Percentiles rank a stretch among this genome's conserved stretches.
Evolutionary conservation across 768 basidiomycete species (phyloP).

Genomic region (Boletus insuetus): DNA sequence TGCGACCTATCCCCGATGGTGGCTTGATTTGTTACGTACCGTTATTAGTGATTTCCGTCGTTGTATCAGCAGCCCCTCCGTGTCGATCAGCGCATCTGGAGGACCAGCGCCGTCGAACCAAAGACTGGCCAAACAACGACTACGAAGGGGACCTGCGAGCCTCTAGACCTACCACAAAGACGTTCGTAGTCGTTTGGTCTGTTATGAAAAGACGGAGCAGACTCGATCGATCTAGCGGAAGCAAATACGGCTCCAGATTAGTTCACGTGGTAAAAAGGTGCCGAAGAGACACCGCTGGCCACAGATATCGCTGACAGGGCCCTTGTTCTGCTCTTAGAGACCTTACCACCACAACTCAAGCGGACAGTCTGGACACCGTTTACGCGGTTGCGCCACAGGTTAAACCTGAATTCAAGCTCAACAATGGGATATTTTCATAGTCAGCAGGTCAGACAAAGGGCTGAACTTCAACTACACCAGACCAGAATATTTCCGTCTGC

Average conservation of each 20-base stretch:
- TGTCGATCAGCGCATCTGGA: background rate
- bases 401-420: slow-evolving; percentile 20
- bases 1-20: slow-evolving; percentile 10
- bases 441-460: slow-evolving; percentile 31
- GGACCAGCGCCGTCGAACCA: background rate
- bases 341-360: slow-evolving; percentile 7
- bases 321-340: slow-evolving; percentile 7
- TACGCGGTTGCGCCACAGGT: slow-evolving; percentile 18
- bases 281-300: slow-evolving; percentile 1
- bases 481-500: slow-evolving; percentile 87
- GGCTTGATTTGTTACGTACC: slow-evolving; percentile 19
- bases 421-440: slow-evolving; percentile 21
- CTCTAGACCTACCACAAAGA: background rate
- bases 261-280: background rate
- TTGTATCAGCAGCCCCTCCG: background rate
- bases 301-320: background rate
- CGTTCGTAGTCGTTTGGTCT: background rate
- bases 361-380: slow-evolving; percentile 2
- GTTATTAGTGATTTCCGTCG: background rate
- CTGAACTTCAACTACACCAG: slow-evolving; percentile 71
- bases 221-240: slow-evolving; percentile 6
- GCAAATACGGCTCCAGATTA: slow-evolving; percentile 5
- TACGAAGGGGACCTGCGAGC: background rate
- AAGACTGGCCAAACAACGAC: background rate
- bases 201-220: background rate